These are phyloP conservation scores for Hypomontagnella monticulosa DNA, from an alignment of 495 filamentous ascomycete species.

Conservation along the genomic window DNA sequence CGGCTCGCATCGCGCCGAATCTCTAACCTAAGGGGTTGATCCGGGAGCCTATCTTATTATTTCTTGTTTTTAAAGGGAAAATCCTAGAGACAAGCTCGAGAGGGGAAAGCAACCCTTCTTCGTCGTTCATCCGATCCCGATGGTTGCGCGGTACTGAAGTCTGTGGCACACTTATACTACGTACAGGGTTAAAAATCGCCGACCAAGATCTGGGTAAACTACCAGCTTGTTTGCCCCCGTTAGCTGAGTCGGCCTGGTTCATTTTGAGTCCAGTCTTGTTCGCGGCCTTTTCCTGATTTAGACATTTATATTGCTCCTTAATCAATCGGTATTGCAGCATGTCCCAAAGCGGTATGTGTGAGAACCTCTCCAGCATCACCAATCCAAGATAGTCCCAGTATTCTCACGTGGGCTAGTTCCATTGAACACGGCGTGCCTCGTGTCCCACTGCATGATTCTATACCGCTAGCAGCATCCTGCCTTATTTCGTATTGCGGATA, in stretches of 20 bases:
- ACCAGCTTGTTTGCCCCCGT: conserved; percentile 17
- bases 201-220: conserved; percentile 37
- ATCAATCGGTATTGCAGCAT: conserved; percentile 28
- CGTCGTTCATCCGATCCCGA: conserved; percentile 27
- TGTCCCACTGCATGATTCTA: conserved; percentile 32
- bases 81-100: conserved; percentile 2
- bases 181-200: conserved; percentile 41
- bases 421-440: conserved; percentile 28
- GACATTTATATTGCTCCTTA: conserved; percentile 32
- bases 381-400: conserved; percentile 17
- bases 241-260: conserved; percentile 22
- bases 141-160: conserved; percentile 16
- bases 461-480: conserved; percentile 12
- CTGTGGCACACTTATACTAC: conserved; percentile 27
- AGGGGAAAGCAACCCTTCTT: background rate
- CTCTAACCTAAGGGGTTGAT: conserved; percentile 16
- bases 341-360: conserved; percentile 33
- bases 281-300: conserved; percentile 24
- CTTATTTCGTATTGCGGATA: conserved; percentile 21
- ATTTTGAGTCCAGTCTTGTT: conserved; percentile 15
- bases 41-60: conserved; percentile 1
- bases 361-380: conserved; percentile 14
- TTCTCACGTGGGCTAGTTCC: conserved; percentile 38
- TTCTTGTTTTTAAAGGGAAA: conserved; percentile 2
- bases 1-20: conserved; percentile 34